These are phyloP conservation scores for Desmodesmus armatus DNA, from an alignment of 139 green algal genomes.

Conservation along the genomic window DNA sequence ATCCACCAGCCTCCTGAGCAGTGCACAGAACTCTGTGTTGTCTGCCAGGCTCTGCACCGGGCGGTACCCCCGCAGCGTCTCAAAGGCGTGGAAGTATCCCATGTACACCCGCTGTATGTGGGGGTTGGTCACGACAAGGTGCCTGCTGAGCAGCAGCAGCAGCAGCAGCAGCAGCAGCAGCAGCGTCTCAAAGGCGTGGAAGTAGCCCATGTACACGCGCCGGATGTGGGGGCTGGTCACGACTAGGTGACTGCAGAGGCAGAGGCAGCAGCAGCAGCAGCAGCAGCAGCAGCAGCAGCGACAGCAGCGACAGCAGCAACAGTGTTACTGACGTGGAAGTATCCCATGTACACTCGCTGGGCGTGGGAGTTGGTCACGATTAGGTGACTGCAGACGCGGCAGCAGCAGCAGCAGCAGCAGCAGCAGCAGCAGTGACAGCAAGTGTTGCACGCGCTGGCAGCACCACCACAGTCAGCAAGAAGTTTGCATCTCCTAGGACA, in stretches of 20 bases:
- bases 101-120: constrained; percentile 91
- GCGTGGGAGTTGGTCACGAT: not conserved
- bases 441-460: constrained; percentile 5
- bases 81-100: constrained; percentile 84
- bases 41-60: constrained; percentile 66
- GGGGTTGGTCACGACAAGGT: constrained; percentile 93
- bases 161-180: constrained; percentile 4
- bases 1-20: constrained; percentile 89
- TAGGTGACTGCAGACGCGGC: too few species aligned
- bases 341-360: not conserved
- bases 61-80: constrained; percentile 57
- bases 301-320: not conserved
- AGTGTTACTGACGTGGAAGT: not conserved
- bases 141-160: too few species aligned
- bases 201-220: constrained; percentile 86
- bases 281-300: constrained; percentile 5
- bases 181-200: constrained; percentile 78
- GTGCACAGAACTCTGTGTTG: constrained; percentile 76
- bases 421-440: not conserved
- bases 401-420: constrained; percentile 9
- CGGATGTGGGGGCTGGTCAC: constrained; percentile 95
- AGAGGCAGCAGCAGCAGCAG: constrained; percentile 15
- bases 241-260: constrained; percentile 77
- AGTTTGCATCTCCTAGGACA: too few species aligned
- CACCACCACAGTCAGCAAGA: not conserved